Evolutionary conservation across 768 basidiomycete species (phyloP).

Genomic region (Ramaria sp.): DNA sequence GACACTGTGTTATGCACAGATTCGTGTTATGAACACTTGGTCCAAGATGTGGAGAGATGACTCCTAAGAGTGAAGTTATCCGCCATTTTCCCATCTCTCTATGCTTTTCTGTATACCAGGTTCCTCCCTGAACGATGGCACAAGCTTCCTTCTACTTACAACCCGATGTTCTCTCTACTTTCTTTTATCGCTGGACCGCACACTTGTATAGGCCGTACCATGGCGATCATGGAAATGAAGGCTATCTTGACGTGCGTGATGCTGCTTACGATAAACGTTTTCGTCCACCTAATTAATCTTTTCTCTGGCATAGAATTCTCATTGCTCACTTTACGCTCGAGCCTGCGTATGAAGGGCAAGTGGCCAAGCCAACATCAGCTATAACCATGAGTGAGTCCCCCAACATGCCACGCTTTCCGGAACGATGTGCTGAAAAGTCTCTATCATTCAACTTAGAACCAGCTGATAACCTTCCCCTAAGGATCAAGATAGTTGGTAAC

Average conservation of each 20-base stretch:
- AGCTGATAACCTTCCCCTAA: slow-evolving; percentile 15
- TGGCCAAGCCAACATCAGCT: slow-evolving; percentile 30
- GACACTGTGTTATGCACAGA: slow-evolving; percentile 19
- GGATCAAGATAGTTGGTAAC: slow-evolving; percentile 10
- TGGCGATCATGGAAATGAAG: slow-evolving; percentile 40
- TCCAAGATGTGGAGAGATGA: slow-evolving; percentile 40
- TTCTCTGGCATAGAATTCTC: slow-evolving; percentile 20
- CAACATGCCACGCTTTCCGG: no score
- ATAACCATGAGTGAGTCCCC: slow-evolving; percentile 35
- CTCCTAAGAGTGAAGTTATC: slow-evolving; percentile 31
- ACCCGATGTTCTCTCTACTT: slow-evolving; percentile 27
- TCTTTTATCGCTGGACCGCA: slow-evolving; percentile 38
- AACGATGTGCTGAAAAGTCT: background rate
- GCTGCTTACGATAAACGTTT: background rate
- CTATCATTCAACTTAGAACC: slow-evolving; percentile 10
- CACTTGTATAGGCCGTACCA: slow-evolving; percentile 37
- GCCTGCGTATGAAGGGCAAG: slow-evolving; percentile 31
- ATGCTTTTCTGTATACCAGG: slow-evolving; percentile 15
- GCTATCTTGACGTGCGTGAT: slow-evolving; percentile 20
- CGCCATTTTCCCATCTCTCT: background rate
- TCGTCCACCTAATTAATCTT: background rate
- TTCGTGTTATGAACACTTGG: slow-evolving; percentile 41
- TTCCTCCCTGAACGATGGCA: slow-evolving; percentile 40
- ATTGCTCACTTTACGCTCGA: slow-evolving; percentile 36
- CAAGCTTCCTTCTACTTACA: slow-evolving; percentile 25